These are phyloP conservation scores for Phaeoacremonium minimum DNA, from an alignment of 2,329 filamentous ascomycete genomes.

Conservation along the genomic window DNA sequence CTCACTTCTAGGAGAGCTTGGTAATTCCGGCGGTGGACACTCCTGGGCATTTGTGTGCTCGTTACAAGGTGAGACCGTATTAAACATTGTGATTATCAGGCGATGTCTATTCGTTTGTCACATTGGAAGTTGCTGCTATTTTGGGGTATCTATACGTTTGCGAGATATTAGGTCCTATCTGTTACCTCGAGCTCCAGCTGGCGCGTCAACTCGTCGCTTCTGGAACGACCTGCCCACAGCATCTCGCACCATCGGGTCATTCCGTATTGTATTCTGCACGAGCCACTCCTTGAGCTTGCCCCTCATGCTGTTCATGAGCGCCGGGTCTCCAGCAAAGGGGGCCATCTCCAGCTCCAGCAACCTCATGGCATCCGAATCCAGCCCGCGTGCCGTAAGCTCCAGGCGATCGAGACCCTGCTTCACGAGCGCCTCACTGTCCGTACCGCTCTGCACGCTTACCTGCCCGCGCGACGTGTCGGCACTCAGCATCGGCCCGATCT, in stretches of 20 bases:
- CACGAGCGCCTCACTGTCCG: conserved; percentile 45
- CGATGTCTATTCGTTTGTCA: too few relatives aligned
- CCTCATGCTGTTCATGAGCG: conserved; percentile 59
- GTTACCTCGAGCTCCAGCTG: conserved; percentile 54
- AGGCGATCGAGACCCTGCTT: conserved; percentile 63
- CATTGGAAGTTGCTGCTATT: too few relatives aligned
- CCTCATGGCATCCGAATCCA: conserved; percentile 66
- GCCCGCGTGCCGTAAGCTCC: conserved; percentile 50
- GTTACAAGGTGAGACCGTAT: too few relatives aligned
- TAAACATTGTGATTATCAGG: too few relatives aligned
- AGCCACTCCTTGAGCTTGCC: conserved; percentile 80
- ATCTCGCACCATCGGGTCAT: conserved; percentile 76
- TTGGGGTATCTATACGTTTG: too few relatives aligned
- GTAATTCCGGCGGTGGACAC: too few relatives aligned
- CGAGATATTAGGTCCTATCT: too few relatives aligned
- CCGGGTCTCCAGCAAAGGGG: conserved; percentile 72
- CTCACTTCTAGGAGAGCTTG: too few relatives aligned
- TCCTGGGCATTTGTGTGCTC: too few relatives aligned
- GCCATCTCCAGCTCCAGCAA: conserved; percentile 75
- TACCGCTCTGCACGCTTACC: conserved; percentile 20
- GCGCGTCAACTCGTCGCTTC: conserved; percentile 57
- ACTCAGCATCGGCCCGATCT: conserved; percentile 66
- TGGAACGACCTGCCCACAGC: conserved; percentile 67
- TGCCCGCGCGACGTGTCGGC: conserved; percentile 28
- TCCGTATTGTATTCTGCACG: conserved; percentile 77